Conservation (phyloP, 208 protist genomes). For the Acanthamoeba lenticulata region DNA sequence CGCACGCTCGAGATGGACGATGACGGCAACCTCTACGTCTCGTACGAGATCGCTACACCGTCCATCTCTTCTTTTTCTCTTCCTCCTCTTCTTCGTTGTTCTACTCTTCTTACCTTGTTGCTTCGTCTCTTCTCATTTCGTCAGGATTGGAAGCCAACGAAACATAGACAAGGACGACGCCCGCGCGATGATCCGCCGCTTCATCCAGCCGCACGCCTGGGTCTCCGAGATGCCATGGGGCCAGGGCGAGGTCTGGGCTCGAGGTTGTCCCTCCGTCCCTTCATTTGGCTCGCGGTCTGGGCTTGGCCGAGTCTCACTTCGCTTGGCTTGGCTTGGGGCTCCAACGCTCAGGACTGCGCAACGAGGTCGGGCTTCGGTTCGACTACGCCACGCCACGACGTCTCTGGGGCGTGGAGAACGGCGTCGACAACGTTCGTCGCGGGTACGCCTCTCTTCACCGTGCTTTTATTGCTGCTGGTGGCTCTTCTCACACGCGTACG, state of each 20-base stretch:
- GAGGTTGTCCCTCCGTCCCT: no score
- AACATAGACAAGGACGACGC: conserved; percentile 1
- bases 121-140: background rate
- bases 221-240: background rate
- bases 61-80: background rate
- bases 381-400: background rate
- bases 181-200: conserved; percentile 18
- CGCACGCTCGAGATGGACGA: conserved; percentile 42
- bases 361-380: conserved; percentile 23
- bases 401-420: conserved; percentile 50
- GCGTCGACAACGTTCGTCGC: background rate
- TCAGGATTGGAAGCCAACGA: background rate
- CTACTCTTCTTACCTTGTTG: no score
- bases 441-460: background rate
- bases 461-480: background rate
- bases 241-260: background rate
- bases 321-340: background rate
- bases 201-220: background rate
- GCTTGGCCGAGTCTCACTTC: background rate
- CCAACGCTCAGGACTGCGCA: background rate
- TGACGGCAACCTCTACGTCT: background rate
- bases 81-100: no score
- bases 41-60: background rate
- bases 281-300: background rate
- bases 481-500: background rate